Evolutionary conservation across 2,329 filamentous ascomycete species (phyloP), one percentile per base, ranked within the genome.

Genomic region (Monosporascus sp.): DNA sequence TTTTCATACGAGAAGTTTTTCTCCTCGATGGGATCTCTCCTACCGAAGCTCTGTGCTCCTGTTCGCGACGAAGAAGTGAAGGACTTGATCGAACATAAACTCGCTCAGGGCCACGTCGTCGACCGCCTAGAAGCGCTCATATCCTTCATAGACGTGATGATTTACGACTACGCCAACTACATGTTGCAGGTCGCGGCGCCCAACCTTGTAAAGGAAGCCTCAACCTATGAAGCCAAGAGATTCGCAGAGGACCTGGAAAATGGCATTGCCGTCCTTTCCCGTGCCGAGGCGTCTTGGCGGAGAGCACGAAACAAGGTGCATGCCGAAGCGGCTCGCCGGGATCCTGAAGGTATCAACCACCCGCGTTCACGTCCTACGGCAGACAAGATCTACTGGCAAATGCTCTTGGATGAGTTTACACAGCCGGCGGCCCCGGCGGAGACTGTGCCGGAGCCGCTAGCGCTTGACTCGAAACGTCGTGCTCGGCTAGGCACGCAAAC

Each of bases 1-100:
- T 93, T 93, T 67, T 92, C 89, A 0, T 92, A 92, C 59, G 85
- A 88, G 59, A 87, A 84, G 54, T 92, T 93, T 71, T 93, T 93
- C 66, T 74, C 78, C 2, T 88, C 90, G 57, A 90, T 93, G 79
- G 84, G 83, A 1, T 81, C 82, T 2, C 79, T 94, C 47, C 75
- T 94, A 48, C 89, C 89, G 6, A 89, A 89, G 66, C 81, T 94
- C 16, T 93, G 90, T 62, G 90, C 90, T 0, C 90, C 90, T 0
- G 85, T 90, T 65, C 80, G 90, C n/a, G 90, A 94, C 64, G 83
- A 82, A 4, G 85, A 91, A 65, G 86, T 91, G 54, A 86, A 88
- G 66, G 78, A 80, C 2, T 71, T 93, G 20, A 76, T 85, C 2
- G 81, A 87, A 49, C 83, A 85, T 55, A 81, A 83, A 58, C 73